Base-by-base conservation (phyloP, 345 rosid species). In the Excoecaria cochinchinensis region DNA sequence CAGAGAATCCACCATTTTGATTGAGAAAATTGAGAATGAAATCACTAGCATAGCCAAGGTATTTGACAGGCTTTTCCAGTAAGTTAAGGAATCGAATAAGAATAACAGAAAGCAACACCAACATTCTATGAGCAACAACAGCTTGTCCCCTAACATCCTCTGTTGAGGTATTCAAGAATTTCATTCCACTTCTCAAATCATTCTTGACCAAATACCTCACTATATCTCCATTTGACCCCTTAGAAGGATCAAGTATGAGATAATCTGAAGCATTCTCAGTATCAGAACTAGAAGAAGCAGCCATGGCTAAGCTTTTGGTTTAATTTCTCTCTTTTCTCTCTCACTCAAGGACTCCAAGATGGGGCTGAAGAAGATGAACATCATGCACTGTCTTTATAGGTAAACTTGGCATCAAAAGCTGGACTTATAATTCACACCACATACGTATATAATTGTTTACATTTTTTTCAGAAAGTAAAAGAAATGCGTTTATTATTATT, bases 11-110 rank as follows among this genome's bases (percentile, higher is more conserved):
- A 62, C 88, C 89, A 70, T 92, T 90, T 3, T 52, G 75, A 55
- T 91, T 87, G 3, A 89, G 66, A 59, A 94, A 85, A 79, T 94
- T 90, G 79, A 92, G 91, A 5, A 84, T 31, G 81, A 92, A 90
- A 17, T 90, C 97, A 62, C 88, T 71, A 19, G 75, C 44, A 68
- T 66, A 72, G 5, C 98, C 97, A 55, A 86, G 80, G 86, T 68
- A 87, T 73, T 85, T 85, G 92, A 89, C 68, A 4, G 98, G 96
- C 76, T 72, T 92, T 48, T 86, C 69, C 11, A 89, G 64, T 9
- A 86, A 64, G 17, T 72, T 75, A 70, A 94, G 59, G 60, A 90
- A 71, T 78, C 82, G 90, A 21, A 91, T 86, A 25, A 65, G 87
- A 12, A 91, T 66, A 58, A 91, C 71, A 36, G 97, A 91, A 46